These are phyloP conservation scores for Datisca glomerata DNA, from an alignment of 306 rosid species.

Conservation along the genomic window DNA sequence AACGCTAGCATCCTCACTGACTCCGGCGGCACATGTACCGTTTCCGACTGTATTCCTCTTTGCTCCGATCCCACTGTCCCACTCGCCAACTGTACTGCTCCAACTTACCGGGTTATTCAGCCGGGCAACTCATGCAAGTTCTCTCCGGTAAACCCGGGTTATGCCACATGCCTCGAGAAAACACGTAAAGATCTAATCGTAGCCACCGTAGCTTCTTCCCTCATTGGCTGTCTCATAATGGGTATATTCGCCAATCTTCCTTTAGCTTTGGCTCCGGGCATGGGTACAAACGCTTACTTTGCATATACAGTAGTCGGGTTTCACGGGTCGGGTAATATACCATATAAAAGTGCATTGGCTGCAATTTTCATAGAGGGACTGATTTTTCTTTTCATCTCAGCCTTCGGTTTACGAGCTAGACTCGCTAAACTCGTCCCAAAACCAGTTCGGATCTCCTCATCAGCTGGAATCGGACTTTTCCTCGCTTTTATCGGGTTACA, in stretches of 20 bases:
- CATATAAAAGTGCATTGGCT: constrained; percentile 73
- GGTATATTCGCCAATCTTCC: constrained; percentile 91
- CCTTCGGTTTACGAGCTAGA: constrained; percentile 63
- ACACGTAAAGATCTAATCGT: constrained; percentile 76
- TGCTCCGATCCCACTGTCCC: constrained; percentile 57
- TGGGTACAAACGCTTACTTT: constrained; percentile 94
- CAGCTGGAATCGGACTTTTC: constrained; percentile 94
- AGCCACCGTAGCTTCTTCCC: constrained; percentile 73
- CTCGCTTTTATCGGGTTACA: constrained; percentile 87
- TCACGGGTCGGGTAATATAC: constrained; percentile 82
- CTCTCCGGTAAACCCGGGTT: constrained; percentile 83
- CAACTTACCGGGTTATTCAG: constrained; percentile 26
- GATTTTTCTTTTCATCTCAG: constrained; percentile 47
- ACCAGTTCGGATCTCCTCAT: constrained; percentile 85
- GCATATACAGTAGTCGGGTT: constrained; percentile 96
- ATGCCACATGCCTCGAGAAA: constrained; percentile 46
- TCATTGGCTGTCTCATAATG: constrained; percentile 84
- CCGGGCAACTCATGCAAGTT: constrained; percentile 61
- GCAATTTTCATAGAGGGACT: constrained; percentile 82
- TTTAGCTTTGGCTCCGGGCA: constrained; percentile 84
- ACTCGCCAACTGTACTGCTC: constrained; percentile 28
- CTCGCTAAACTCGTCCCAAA: constrained; percentile 78
- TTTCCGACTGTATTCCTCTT: constrained; percentile 71
- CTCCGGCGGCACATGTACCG: constrained; percentile 86
- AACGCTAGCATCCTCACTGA: constrained; percentile 90